Conservation (phyloP, 306 rosid genomes). For the Citrullus colocynthis region DNA sequence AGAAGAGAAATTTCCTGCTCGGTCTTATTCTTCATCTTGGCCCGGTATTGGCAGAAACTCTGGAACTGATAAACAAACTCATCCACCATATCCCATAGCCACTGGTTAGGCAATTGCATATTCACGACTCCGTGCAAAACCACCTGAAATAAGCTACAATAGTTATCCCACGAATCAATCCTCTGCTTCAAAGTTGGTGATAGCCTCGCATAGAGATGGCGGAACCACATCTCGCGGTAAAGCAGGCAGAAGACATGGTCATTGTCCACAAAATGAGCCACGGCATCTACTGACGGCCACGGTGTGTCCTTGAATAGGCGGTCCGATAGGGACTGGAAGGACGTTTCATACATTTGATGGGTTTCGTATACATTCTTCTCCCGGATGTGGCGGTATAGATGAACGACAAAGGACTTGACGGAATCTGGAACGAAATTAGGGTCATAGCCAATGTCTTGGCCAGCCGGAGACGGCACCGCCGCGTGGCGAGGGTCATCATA, state of each 20-base stretch:
- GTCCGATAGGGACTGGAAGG: constrained; percentile 80
- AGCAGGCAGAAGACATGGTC: constrained; percentile 95
- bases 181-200: constrained; percentile 84
- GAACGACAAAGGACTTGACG: constrained; percentile 73
- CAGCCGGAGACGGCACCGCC: constrained; percentile 14
- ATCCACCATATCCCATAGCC: constrained; percentile 99
- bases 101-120: constrained; percentile 93
- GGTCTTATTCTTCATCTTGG: constrained; percentile 82
- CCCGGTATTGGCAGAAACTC: constrained; percentile 90
- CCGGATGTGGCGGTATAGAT: constrained; percentile 81
- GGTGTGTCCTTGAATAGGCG: constrained; percentile 87
- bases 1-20: constrained; percentile 80
- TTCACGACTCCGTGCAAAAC: constrained; percentile 90
- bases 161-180: constrained; percentile 93
- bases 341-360: constrained; percentile 81
- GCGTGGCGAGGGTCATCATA: constrained; percentile 35
- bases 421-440: constrained; percentile 87
- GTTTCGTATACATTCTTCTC: constrained; percentile 97
- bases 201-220: constrained; percentile 83
- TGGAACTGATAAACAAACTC: constrained; percentile 96
- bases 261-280: constrained; percentile 65
- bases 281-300: constrained; percentile 95
- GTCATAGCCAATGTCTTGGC: constrained; percentile 59
- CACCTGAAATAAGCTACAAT: constrained; percentile 82
- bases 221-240: constrained; percentile 98